Conservation (phyloP, 257 asterid genomes). For the Nicotiana otophora region DNA sequence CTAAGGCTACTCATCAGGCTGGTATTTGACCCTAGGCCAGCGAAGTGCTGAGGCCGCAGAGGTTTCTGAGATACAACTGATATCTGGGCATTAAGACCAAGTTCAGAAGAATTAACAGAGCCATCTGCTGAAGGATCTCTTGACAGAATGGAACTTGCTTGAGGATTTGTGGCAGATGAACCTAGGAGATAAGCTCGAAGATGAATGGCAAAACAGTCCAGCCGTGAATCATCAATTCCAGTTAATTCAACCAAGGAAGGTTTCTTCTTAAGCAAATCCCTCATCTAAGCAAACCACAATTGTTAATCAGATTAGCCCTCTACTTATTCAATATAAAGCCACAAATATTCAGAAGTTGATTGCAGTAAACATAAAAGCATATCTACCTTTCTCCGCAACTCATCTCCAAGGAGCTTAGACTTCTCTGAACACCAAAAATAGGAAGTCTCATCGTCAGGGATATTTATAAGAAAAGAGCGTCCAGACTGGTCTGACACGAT, state of each 20-base stretch:
- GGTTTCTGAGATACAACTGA: constrained; percentile 34
- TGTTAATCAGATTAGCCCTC: not conserved
- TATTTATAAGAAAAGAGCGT: constrained; percentile 62
- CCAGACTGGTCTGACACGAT: constrained; percentile 74
- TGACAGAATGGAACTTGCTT: constrained; percentile 21
- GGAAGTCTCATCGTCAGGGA: constrained; percentile 31
- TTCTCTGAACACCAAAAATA: constrained; percentile 84
- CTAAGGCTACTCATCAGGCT: constrained; percentile 51
- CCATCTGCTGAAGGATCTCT: constrained; percentile 26
- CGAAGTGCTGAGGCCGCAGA: constrained; percentile 37
- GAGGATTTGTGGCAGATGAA: constrained; percentile 36
- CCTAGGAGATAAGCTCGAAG: constrained; percentile 78
- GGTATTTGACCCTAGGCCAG: constrained; percentile 44
- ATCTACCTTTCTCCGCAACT: constrained; percentile 70
- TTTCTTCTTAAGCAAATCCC: constrained; percentile 63
- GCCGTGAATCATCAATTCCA: constrained; percentile 78
- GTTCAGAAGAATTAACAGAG: constrained; percentile 35
- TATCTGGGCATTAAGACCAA: constrained; percentile 32
- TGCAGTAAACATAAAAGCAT: not conserved
- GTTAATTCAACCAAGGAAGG: constrained; percentile 79
- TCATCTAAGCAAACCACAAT: constrained; percentile 47
- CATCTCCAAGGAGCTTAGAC: constrained; percentile 65
- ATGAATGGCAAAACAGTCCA: constrained; percentile 62
- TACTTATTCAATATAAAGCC: not conserved
- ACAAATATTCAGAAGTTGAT: not conserved